Conservation (phyloP, 306 rosid genomes). For the Vigna nakashimae region DNA sequence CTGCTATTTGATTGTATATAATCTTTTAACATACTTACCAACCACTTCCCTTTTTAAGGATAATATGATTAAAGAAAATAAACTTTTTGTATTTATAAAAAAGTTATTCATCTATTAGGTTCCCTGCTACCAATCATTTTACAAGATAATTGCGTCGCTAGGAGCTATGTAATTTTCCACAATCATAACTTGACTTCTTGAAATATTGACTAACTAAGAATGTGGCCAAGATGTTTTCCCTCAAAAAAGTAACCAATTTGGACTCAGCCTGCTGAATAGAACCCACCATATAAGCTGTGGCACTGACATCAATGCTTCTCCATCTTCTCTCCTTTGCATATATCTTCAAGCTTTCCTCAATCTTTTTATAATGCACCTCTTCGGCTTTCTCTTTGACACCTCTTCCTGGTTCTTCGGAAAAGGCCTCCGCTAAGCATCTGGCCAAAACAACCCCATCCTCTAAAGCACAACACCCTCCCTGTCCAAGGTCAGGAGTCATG, state of each 20-base stretch:
- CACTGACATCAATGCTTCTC: constrained; percentile 64
- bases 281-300: constrained; percentile 58
- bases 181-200: constrained; percentile 58
- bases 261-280: constrained; percentile 50
- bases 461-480: constrained; percentile 66
- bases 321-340: constrained; percentile 69
- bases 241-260: constrained; percentile 43
- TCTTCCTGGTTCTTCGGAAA: constrained; percentile 18
- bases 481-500: constrained; percentile 74
- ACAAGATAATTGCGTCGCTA: neutral
- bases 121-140: too few species aligned
- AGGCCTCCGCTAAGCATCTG: constrained; percentile 64
- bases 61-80: too few species aligned
- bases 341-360: constrained; percentile 62
- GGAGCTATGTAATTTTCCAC: constrained; percentile 56
- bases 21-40: too few species aligned
- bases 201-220: constrained; percentile 35
- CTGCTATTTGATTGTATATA: constrained; percentile 25
- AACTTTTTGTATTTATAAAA: too few species aligned
- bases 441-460: constrained; percentile 73
- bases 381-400: neutral
- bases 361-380: constrained; percentile 45
- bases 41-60: too few species aligned
- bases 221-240: constrained; percentile 60
- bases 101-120: too few species aligned